Evolutionary conservation across 441 rosid species (phyloP), one percentile per base, ranked within the genome.

Genomic region (Daphne laureola): DNA sequence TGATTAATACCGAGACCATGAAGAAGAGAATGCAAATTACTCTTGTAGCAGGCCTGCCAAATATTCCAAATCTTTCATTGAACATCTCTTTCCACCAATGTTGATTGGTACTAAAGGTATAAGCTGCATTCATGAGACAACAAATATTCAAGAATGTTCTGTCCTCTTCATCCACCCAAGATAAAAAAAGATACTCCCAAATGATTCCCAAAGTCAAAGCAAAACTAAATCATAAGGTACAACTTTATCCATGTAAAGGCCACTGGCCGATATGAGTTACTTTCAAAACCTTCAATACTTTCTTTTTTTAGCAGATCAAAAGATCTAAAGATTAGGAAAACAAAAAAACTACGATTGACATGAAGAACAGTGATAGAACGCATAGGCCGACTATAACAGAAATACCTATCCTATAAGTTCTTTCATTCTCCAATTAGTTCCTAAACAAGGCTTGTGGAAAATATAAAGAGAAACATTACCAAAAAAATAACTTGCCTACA

Each of bases 71-170:
- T 79, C 93, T 84, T 86, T 81, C 88, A 81, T 69, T 79, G 86
- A 74, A 86, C 81, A 79, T 79, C 89, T 78, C 91, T 83, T 90
- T 83, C 96, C 87, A 84, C 80, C 86, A 79, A 81, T 79, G 83
- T 72, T 75, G 73, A 64, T 77, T 74, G 88, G 77, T 81, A 83
- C 74, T 77, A 77, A 89, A 86, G 80, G 73, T 67, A 86, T 72
- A 79, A 81, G 86, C 92, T 86, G 97, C 96, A 92, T 79, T 91
- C 89, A 86, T 79, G 79, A 88, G 87, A 86, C 84, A 82, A 82
- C 71, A 80, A 76, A 73, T 62, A 76, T 71, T 84, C 86, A 83
- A 79, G 89, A 88, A 78, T 71, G 77, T 68, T 73, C 71, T 77
- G 65, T 64, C 77, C 81, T 66, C 68, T 75, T 54, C 62, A 58